Conservation (phyloP, 495 filamentous ascomycete species). For the Bacidia rubella region DNA sequence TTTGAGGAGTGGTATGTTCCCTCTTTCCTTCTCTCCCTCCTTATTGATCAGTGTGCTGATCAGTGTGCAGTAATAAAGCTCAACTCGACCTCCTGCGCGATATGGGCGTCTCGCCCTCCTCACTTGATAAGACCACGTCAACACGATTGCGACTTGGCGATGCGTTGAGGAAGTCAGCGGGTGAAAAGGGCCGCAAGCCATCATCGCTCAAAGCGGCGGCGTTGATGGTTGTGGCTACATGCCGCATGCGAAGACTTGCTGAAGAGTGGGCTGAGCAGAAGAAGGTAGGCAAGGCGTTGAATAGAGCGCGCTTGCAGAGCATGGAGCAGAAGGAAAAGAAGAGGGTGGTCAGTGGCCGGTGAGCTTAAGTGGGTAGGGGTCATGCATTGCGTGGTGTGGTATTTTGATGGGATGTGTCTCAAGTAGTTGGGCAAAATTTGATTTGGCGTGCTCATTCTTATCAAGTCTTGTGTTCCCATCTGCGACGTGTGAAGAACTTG, state of each 20-base stretch:
- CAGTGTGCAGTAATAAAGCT: conserved; percentile 63
- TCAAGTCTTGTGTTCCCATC: too few relatives aligned
- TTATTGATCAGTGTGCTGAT: conserved; percentile 15
- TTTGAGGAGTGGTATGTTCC: conserved; percentile 72
- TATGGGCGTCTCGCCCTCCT: conserved; percentile 52
- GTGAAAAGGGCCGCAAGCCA: conserved; percentile 21
- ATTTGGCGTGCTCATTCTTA: too few relatives aligned
- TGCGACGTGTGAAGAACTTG: too few relatives aligned
- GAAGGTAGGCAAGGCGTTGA: conserved; percentile 26
- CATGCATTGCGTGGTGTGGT: too few relatives aligned
- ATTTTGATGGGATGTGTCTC: too few relatives aligned
- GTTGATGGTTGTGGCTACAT: conserved; percentile 34
- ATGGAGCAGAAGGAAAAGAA: background rate
- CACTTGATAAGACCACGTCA: conserved; percentile 26
- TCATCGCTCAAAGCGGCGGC: conserved; percentile 37
- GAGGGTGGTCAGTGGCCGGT: too few relatives aligned
- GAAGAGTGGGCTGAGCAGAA: conserved; percentile 36
- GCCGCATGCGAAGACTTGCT: conserved; percentile 41
- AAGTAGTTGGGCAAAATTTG: too few relatives aligned
- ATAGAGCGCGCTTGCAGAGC: background rate
- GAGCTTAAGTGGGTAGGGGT: too few relatives aligned
- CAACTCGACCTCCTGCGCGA: conserved; percentile 71
- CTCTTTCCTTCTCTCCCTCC: conserved; percentile 6
- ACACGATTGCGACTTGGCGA: conserved; percentile 10
- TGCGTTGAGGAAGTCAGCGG: conserved; percentile 10